Evolutionary conservation across 2,329 filamentous ascomycete species (phyloP), one percentile per base, ranked within the genome.

Genomic region (Aureobasidium sp.): DNA sequence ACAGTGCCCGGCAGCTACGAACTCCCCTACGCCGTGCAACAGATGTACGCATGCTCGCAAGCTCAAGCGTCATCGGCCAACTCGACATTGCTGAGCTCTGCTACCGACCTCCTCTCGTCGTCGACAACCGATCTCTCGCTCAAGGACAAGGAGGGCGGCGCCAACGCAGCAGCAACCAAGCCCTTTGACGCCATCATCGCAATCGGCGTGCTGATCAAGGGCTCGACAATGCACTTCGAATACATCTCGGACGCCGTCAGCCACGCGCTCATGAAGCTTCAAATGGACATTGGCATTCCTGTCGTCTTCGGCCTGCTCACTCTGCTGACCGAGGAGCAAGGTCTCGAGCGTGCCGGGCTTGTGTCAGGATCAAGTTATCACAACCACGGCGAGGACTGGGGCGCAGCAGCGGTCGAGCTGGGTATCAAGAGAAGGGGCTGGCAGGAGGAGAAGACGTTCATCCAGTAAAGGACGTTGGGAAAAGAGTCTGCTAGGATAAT

Each of bases 201-300:
- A 59, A 89, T 99, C 67, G 94, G 94, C 61, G 92, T 96, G 61
- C 84, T 99, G 64, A 97, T 99, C 79, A 99, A 99, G 80, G 94
- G 94, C 74, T 90, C 96, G 77, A 97, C 94, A 7, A 97, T 97
- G 91, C 94, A 99, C 78, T 99, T 99, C 71, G 94, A 99, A 78
- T 97, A 99, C 78, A 99, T 99, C 69, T 84, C 92, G 45, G 94
- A 97, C 66, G 85, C 90, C 44, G 91, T 95, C 7, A 91, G 86
- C 62, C 90, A 96, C 64, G 94, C 91, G 7, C 81, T 99, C 64
- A 99, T 99, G 94, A 86, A 90, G 66, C 86, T 97, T 62, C 91
- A 96, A 75, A 81, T 97, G 61, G 93, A 99, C 73, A 86, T 85
- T 10, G 89, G 90, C 48, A 85, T 96, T 55, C 94, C 94, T 36